Evolutionary conservation across 495 filamentous ascomycete species (phyloP).

Genomic region (Penicillium waksmanii): DNA sequence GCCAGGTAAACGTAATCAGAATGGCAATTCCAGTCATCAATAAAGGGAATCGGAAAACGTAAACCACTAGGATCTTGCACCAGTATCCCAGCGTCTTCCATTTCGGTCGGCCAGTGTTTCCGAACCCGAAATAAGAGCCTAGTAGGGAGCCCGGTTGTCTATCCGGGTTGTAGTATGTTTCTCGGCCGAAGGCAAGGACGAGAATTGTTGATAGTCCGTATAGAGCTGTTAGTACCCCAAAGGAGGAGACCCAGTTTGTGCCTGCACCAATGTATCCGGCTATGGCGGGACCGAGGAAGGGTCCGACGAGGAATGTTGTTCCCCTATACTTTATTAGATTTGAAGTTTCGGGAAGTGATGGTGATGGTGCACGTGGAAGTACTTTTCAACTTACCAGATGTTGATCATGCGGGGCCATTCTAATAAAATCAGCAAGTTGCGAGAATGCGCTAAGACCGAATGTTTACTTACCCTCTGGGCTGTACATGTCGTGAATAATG

Average conservation of each 20-base stretch:
- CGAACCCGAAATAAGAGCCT: slow-evolving; percentile 55
- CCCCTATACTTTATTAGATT: slow-evolving; percentile 30
- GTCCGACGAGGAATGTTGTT: slow-evolving; percentile 49
- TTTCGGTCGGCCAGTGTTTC: slow-evolving; percentile 39
- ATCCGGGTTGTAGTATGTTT: slow-evolving; percentile 48
- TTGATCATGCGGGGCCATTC: slow-evolving; percentile 55
- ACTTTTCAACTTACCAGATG: slow-evolving; percentile 37
- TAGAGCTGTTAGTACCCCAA: slow-evolving; percentile 49
- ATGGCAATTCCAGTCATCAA: slow-evolving; percentile 36
- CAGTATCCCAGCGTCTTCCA: slow-evolving; percentile 25
- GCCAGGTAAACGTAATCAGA: slow-evolving; percentile 44
- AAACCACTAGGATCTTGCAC: slow-evolving; percentile 30
- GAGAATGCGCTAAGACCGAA: neutral
- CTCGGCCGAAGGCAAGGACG: slow-evolving; percentile 50
- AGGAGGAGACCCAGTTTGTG: slow-evolving; percentile 46
- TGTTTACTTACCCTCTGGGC: slow-evolving; percentile 32
- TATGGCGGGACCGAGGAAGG: slow-evolving; percentile 51
- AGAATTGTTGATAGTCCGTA: slow-evolving; percentile 47
- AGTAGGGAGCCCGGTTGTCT: slow-evolving; percentile 21
- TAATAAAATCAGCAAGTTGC: slow-evolving; percentile 3
- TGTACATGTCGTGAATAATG: slow-evolving; percentile 53
- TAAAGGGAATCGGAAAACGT: slow-evolving; percentile 41
- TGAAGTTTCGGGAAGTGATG: neutral
- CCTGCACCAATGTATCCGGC: slow-evolving; percentile 43
- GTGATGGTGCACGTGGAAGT: neutral